A percentile compares a stretch with the other conserved stretches of the same genome.
phyloP scores from a whole-genome alignment of 1,284 basidiomycete species.

The Fomitiporia mediterranea region DNA sequence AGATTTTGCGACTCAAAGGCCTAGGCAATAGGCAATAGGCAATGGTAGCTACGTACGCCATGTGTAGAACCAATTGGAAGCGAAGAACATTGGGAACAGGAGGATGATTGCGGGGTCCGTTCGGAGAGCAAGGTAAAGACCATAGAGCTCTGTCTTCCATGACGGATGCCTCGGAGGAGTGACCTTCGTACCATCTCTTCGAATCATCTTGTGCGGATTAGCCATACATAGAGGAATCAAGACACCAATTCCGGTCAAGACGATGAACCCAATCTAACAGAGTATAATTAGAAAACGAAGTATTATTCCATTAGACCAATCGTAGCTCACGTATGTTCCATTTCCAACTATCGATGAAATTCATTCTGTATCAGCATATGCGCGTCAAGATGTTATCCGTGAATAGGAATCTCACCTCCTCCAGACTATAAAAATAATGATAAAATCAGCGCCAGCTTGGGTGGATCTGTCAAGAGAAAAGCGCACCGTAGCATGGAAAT shows the following conservation, averaged over 20 bases:
- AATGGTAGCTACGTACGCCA: slow-evolving; percentile 26
- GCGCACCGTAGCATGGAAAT: slow-evolving; percentile 39
- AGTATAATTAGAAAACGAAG: neutral
- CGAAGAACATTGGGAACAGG: slow-evolving; percentile 37
- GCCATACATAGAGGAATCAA: slow-evolving; percentile 31
- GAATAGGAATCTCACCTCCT: slow-evolving; percentile 10
- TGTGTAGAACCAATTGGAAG: slow-evolving; percentile 37
- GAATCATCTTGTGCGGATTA: slow-evolving; percentile 34
- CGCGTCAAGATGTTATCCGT: too few relatives aligned
- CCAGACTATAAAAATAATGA: slow-evolving; percentile 6
- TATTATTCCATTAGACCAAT: too few relatives aligned
- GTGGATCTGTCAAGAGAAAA: neutral
- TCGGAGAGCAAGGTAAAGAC: slow-evolving; percentile 33
- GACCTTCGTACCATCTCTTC: slow-evolving; percentile 35
- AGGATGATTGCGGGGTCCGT: slow-evolving; percentile 34
- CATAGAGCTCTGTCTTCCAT: slow-evolving; percentile 35
- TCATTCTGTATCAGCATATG: too few relatives aligned
- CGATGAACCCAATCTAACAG: slow-evolving; percentile 33
- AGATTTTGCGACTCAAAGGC: neutral
- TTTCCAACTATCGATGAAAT: slow-evolving; percentile 24
- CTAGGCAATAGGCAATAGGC: neutral
- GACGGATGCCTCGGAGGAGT: slow-evolving; percentile 28
- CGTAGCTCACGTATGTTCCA: slow-evolving; percentile 29
- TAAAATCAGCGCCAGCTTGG: neutral
- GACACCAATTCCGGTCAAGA: slow-evolving; percentile 33